Conservation (phyloP, 257 asterid genomes). For the Linderniella brevidens region DNA sequence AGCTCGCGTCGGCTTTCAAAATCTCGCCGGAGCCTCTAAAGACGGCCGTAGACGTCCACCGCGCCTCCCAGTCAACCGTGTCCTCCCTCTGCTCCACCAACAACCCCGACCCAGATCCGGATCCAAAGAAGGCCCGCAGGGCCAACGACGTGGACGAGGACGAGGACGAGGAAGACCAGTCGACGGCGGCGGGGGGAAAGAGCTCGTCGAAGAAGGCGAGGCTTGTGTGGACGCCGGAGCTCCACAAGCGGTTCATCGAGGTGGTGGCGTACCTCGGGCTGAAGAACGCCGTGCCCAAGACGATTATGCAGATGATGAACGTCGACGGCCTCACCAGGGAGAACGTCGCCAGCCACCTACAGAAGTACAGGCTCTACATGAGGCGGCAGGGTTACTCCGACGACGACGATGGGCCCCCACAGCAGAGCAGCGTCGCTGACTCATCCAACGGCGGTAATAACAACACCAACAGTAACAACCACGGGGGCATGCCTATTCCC, state of each 20-base stretch:
- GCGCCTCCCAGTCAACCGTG: conserved; percentile 56
- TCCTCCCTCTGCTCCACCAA: conserved; percentile 25
- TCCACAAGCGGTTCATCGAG: conserved; percentile 78
- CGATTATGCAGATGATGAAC: conserved; percentile 89
- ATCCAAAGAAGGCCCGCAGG: conserved; percentile 41
- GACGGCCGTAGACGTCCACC: conserved; percentile 46
- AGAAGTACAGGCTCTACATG: conserved; percentile 67
- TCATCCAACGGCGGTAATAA: conserved; percentile 26
- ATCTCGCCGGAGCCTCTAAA: conserved; percentile 50
- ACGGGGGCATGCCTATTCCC: conserved; percentile 23
- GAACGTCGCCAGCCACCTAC: conserved; percentile 85
- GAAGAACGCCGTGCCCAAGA: conserved; percentile 73
- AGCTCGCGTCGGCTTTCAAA: conserved; percentile 70
- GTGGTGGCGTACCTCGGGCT: conserved; percentile 77
- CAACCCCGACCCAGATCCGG: conserved; percentile 44
- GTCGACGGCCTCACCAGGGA: conserved; percentile 91
- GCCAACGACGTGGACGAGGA: conserved; percentile 28
- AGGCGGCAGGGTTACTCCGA: conserved; percentile 61
- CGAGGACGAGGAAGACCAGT: conserved; percentile 30
- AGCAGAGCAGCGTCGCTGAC: conserved; percentile 60
- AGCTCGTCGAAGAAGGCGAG: conserved; percentile 53
- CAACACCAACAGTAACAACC: conserved; percentile 20
- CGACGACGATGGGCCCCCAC: conserved; percentile 34
- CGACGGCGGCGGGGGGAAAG: conserved; percentile 37
- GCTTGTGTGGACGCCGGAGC: conserved; percentile 91